Conservation (phyloP, 441 rosid genomes). For the Corymbia citriodora region DNA sequence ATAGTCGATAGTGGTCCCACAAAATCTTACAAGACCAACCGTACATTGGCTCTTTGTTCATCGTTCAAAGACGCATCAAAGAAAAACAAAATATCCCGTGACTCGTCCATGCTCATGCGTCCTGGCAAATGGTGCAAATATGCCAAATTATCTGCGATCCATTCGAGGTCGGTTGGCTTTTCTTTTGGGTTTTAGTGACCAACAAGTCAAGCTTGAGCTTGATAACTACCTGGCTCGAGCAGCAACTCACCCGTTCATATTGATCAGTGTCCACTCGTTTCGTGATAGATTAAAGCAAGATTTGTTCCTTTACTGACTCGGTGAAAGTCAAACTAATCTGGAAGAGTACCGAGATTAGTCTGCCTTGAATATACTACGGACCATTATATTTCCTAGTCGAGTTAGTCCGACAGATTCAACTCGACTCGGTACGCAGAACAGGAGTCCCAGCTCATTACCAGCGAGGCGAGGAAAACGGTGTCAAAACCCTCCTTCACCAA, state of each 20-base stretch:
- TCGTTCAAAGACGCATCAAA: not conserved
- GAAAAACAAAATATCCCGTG: not conserved
- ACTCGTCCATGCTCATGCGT: not conserved
- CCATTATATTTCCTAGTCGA: too few relatives aligned
- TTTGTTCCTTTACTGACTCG: not conserved
- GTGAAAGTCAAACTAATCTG: not conserved
- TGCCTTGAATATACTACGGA: not conserved
- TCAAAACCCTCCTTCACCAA: not conserved
- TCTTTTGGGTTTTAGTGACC: not conserved
- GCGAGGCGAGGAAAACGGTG: not conserved
- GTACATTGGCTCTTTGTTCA: not conserved
- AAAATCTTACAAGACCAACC: too few relatives aligned
- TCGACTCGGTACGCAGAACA: not conserved
- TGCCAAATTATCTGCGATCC: not conserved
- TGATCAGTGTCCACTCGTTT: not conserved
- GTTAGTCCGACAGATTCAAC: not conserved
- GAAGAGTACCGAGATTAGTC: not conserved
- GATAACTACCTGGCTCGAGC: not conserved
- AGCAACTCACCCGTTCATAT: not conserved
- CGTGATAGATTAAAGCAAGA: not conserved
- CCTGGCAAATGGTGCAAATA: not conserved
- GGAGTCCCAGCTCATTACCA: not conserved
- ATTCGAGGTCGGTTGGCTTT: not conserved
- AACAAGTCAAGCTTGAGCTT: not conserved
- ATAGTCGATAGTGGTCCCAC: too few relatives aligned